Evolutionary conservation across 495 filamentous ascomycete species (phyloP), one percentile per base, ranked within the genome.

Genomic region (Penicillium canescens): DNA sequence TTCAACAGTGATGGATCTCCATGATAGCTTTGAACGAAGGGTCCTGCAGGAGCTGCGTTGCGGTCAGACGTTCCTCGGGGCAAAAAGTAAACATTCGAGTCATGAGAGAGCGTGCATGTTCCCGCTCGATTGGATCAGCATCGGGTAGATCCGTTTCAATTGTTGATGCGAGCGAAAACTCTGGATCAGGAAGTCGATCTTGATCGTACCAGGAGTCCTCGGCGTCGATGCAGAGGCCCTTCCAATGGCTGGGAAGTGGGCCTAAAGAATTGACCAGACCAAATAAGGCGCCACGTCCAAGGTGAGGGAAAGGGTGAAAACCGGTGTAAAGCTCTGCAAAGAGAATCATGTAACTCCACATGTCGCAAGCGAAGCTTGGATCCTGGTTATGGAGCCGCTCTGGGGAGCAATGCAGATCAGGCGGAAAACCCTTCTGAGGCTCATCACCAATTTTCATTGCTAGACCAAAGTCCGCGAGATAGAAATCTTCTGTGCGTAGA

Each of bases 381-480:
- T 62, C 41, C 50, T 46, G 41, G 18, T 52, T 33, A 54, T 71
- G 62, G 35, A 68, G 46, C 11, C 61, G 58, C 18, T 72, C 67
- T 38, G 65, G 63, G 51, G 65, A 62, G 50, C 63, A 71, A 44
- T 45, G 66, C 28, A 42, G 21, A 24, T 45, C 11, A 23, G 61
- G 59, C 20, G 59, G 55, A 46, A 61, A 55, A 36, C 50, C 48
- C 40, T 50, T 31, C 52, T 46, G 36, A 39, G 35, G 26, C 10
- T 34, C 41, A 31, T 61, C 55, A 20, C 46, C 50, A 20, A 55
- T 20, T 50, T 62, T 60, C 41, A 59, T 63, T 11, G 66, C 50
- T 39, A 85, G 63, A n/a, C 83, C 84, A 52, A 86, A 77, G 28
- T 78, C 65, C 12, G 73, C 74, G 55, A 85, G 60, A 62, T 82